Evolutionary conservation across 2,329 filamentous ascomycete species (phyloP).

Genomic region (Apiospora rasikravindrae): DNA sequence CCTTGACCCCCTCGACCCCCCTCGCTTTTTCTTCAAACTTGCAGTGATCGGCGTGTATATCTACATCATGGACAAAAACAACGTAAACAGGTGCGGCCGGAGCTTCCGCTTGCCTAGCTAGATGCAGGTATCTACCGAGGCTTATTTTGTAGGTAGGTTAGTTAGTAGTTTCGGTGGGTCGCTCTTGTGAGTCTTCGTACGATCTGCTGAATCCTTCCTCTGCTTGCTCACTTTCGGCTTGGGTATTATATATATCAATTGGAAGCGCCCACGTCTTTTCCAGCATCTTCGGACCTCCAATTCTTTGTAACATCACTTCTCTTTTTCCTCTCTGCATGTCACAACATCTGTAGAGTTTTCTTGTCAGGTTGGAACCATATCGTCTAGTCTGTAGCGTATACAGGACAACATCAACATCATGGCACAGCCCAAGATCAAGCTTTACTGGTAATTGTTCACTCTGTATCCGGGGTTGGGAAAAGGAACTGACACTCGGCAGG

Average conservation of each 20-base stretch:
- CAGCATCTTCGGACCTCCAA: not conserved
- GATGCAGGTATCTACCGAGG: conserved; percentile 5
- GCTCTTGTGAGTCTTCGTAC: not conserved
- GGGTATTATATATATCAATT: not conserved
- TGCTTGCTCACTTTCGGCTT: not conserved
- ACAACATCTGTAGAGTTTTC: not conserved
- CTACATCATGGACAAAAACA: not conserved
- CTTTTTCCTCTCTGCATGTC: not conserved
- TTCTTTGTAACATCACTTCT: not conserved
- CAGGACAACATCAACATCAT: conserved; percentile 26
- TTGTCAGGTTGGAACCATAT: not conserved
- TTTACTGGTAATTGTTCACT: conserved; percentile 61
- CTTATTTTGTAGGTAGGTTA: not conserved
- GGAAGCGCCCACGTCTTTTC: no score
- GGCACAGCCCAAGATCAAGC: conserved; percentile 59
- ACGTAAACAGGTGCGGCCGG: not conserved
- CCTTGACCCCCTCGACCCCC: not conserved
- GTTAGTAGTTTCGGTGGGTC: not conserved
- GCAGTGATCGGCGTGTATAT: not conserved
- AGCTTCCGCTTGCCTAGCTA: not conserved
- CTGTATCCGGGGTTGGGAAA: no score
- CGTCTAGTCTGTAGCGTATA: not conserved
- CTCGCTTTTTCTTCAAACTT: not conserved
- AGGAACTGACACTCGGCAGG: conserved; percentile 56
- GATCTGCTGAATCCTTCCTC: not conserved